phyloP scores from a whole-genome alignment of 1,284 basidiomycete genomes.

The Rhodotorula sp. region DNA sequence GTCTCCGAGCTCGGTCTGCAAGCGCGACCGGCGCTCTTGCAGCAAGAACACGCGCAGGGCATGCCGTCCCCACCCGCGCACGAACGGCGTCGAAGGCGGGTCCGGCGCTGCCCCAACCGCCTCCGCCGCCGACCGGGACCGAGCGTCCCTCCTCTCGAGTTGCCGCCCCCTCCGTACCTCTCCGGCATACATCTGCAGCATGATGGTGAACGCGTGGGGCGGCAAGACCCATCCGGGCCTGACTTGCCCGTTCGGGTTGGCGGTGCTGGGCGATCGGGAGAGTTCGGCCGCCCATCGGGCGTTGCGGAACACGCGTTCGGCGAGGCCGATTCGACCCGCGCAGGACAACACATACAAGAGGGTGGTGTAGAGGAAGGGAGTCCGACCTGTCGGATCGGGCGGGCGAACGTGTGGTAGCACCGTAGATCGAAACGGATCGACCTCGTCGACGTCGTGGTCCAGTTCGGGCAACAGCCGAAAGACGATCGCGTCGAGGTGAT shows the following conservation, averaged over 20 bases:
- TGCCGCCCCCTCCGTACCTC: conserved; percentile 41
- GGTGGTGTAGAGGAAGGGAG: conserved; percentile 52
- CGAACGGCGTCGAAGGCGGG: conserved; percentile 5
- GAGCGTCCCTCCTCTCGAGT: conserved; percentile 10
- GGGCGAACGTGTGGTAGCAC: background rate
- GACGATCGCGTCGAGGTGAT: conserved; percentile 24
- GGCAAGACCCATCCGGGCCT: conserved; percentile 60
- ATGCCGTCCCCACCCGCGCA: conserved; percentile 35
- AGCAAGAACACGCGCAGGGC: conserved; percentile 30
- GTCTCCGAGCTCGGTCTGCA: conserved; percentile 17
- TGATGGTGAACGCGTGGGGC: conserved; percentile 66
- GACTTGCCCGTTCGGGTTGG: conserved; percentile 50
- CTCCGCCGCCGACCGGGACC: background rate
- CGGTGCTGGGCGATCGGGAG: conserved; percentile 62
- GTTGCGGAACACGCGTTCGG: conserved; percentile 58
- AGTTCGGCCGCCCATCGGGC: conserved; percentile 37
- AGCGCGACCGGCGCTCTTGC: background rate
- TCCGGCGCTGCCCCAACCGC: background rate
- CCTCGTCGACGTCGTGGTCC: conserved; percentile 5
- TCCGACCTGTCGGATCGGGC: conserved; percentile 17
- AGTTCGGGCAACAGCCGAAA: conserved; percentile 38
- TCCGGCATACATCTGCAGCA: conserved; percentile 63
- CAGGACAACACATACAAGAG: conserved; percentile 64
- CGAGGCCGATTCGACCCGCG: conserved; percentile 58
- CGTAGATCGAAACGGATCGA: background rate